Base-by-base conservation (phyloP, 208 protist genomes). In the Tetramitus jugosus region DNA sequence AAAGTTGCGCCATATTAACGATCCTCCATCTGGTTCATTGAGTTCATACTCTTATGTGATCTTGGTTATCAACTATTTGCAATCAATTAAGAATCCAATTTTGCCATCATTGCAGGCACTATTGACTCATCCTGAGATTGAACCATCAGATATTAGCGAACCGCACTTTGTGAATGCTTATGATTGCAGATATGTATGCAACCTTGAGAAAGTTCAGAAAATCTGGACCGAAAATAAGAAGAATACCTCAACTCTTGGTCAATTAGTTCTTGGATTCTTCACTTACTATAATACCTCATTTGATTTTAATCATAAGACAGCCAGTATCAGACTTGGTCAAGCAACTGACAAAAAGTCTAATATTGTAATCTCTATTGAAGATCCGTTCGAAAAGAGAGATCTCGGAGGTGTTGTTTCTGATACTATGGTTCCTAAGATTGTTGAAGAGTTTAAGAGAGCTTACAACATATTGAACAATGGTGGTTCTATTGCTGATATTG, bases 1-100 rank as follows among this genome's bases (percentile, higher is more conserved):
- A 14, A 86, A 86, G 37, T 8, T 39, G 37, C 49, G 81, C 46
- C 77, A 76, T 35, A 84, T 86, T 39, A 83, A 79, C 52, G 81
- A 84, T 62, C 78, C 83, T 39, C 75, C 68, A 6, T 20, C 23
- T 3, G 83, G 83, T 1, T 80, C 65, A 23, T 26, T 86, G 0
- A 60, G 29, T 33, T 78, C 64, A 1, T 86, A 86, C n/a, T 72
- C 62, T 26, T 82, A 79, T 43, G 82, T 83, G 0, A 69, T 84
- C 10, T 26, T 86, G n/a, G 46, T 76, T 0, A 77, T 86, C 40
- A 45, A 52, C 43, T 85, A 80, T n/a, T 46, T 85, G n/a, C 82
- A 85, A 68, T 56, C 20, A 35, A 31, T 80, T 35, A 37, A 82
- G 3, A 62, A 76, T 45, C 81, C 81, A 0, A 68, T 85, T 7